Evolutionary conservation across 2,329 filamentous ascomycete species (phyloP), one percentile per base, ranked within the genome.

Genomic region (Colletotrichum phormii): DNA sequence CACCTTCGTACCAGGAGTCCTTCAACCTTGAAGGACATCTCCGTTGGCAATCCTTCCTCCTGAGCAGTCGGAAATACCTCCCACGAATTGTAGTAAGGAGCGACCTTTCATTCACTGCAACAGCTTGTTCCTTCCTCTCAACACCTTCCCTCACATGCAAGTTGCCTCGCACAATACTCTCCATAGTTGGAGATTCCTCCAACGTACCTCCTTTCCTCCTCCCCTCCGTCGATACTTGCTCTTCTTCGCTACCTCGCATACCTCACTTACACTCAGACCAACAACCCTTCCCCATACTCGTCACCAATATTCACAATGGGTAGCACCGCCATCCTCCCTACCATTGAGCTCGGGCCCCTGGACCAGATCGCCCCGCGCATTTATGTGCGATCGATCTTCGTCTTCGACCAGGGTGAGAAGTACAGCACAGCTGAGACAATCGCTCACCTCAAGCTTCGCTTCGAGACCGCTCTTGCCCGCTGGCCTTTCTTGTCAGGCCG

Each of bases 231-330:
- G 18, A 11, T 18, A n/a, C 42, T 3, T 49, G 55, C 76, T 78
- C 8, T 64, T 87, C 13, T 88, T 85, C 76, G 11, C 1, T 15
- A 2, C 11, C 7, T 2, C 15, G 15, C 5, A 7, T 15, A 3
- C 0, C 7, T 49, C 18, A 49, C 42, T 29, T 22, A 22, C 18
- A 12, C 13, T 6, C 4, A 8, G 2, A 51, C 8, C 13, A n/a
- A 24, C 18, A 22, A 49, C 8, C 0, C 8, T 49, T 6, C 12
- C 9, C 12, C 5, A 53, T 8, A 4, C 1, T 6, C 12, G 18
- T 31, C 33, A 57, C 9, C 18, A 2, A 22, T 15, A 15, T 9
- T 29, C 46, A 26, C 24, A 24, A 64, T 64, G 62, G 15, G 22
- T 24, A 18, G 11, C 3, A 29, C 18, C 24, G 15, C 26, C 3